Percentiles rank a stretch among this genome's conserved stretches.
These are phyloP conservation scores for Sclerotinia glacialis DNA, from an alignment of 2,329 filamentous ascomycete species.

Conservation along the genomic window DNA sequence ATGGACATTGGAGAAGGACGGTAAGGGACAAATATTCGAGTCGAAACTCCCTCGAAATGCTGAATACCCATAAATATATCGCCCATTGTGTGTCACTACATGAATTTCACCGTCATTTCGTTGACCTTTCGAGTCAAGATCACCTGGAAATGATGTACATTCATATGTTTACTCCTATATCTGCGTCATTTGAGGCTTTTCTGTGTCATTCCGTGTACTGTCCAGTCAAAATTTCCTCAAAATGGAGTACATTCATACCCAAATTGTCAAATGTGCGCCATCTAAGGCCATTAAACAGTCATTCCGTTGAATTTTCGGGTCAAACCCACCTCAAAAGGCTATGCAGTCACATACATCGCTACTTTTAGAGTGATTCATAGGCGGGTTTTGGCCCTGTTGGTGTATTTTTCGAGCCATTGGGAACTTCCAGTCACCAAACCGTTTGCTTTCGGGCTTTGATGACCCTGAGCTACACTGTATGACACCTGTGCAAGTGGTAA, in stretches of 20 bases:
- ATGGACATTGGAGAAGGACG: not conserved
- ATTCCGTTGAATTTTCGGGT: not conserved
- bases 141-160: not conserved
- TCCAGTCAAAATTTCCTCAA: not conserved
- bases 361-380: no score
- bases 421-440: not conserved
- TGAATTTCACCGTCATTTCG: not conserved
- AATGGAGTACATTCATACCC: not conserved
- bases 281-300: not conserved
- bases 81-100: not conserved
- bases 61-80: no score
- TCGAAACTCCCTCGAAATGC: not conserved
- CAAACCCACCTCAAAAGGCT: not conserved
- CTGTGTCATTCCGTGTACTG: not conserved
- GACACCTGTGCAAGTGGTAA: not conserved
- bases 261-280: not conserved
- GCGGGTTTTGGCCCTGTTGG: rapidly evolving
- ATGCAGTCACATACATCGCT: not conserved
- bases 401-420: not conserved
- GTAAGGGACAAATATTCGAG: not conserved
- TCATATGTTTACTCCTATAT: not conserved
- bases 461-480: not conserved
- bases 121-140: not conserved
- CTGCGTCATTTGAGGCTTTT: not conserved
- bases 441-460: not conserved